Conservation (phyloP, 495 filamentous ascomycete species). For the Pseudevernia furfuracea region DNA sequence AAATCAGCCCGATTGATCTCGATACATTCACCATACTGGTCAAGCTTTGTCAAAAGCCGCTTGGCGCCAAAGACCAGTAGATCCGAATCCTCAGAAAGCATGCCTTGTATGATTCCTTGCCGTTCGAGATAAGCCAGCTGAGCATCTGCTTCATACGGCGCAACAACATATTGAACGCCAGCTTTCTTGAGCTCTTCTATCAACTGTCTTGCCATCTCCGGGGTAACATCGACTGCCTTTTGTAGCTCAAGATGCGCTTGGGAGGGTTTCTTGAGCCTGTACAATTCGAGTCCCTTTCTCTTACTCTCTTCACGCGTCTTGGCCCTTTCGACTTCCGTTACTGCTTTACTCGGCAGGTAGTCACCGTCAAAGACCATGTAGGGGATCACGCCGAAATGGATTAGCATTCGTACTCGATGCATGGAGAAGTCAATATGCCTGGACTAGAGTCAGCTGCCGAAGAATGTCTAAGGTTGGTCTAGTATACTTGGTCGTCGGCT, state of each 20-base stretch:
- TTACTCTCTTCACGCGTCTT: constrained; percentile 66
- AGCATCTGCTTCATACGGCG: constrained; percentile 95
- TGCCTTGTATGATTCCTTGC: constrained; percentile 71
- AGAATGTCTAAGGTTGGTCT: not conserved
- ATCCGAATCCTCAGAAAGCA: constrained; percentile 96
- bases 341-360: constrained; percentile 88
- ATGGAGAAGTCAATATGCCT: constrained; percentile 91
- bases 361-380: constrained; percentile 97
- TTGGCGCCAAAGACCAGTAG: constrained; percentile 91
- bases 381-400: constrained; percentile 84
- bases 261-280: constrained; percentile 66
- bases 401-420: constrained; percentile 83
- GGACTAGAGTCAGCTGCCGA: constrained; percentile 17
- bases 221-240: constrained; percentile 93
- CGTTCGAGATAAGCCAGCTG: constrained; percentile 91
- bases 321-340: constrained; percentile 69
- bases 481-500: constrained; percentile 75
- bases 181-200: constrained; percentile 84
- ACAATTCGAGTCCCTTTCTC: constrained; percentile 65
- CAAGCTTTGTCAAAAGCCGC: constrained; percentile 85
- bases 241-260: constrained; percentile 84
- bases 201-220: constrained; percentile 83
- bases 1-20: constrained; percentile 87
- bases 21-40: constrained; percentile 84
- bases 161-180: constrained; percentile 80